These are phyloP conservation scores for Cladosporium halotolerans DNA, from an alignment of 2,329 filamentous ascomycete species.

Conservation along the genomic window DNA sequence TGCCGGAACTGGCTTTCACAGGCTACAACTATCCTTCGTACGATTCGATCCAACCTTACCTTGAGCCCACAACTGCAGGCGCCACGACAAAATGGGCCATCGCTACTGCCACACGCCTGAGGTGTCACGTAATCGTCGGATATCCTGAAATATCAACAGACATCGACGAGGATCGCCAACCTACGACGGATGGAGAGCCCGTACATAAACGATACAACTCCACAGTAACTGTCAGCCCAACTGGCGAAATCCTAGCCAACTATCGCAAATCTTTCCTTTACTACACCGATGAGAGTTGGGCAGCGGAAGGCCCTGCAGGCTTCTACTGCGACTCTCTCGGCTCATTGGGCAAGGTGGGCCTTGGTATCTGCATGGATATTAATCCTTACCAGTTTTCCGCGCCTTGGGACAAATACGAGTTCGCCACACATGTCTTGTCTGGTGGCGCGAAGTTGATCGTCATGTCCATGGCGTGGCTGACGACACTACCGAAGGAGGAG, in stretches of 20 bases:
- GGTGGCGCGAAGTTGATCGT: conserved; percentile 57
- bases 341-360: conserved; percentile 31
- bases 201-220: conserved; percentile 48
- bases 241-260: conserved; percentile 50
- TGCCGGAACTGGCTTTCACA: conserved; percentile 71
- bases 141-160: conserved; percentile 57
- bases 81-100: conserved; percentile 67
- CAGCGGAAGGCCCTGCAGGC: conserved; percentile 27
- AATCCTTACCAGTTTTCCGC: conserved; percentile 58
- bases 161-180: conserved; percentile 10
- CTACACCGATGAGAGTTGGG: conserved; percentile 62
- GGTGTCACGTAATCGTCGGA: conserved; percentile 63
- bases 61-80: conserved; percentile 61
- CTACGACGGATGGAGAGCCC: conserved; percentile 3
- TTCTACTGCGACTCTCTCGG: conserved; percentile 37
- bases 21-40: conserved; percentile 74
- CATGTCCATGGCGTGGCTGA: conserved; percentile 73
- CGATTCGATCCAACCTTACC: conserved; percentile 59
- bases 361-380: conserved; percentile 53
- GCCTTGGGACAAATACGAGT: conserved; percentile 54
- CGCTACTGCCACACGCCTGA: conserved; percentile 57
- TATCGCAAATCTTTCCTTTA: conserved; percentile 62
- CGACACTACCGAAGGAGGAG: conserved; percentile 46
- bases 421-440: conserved; percentile 51
- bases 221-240: conserved; percentile 51